Base-by-base conservation (phyloP, 495 filamentous ascomycete genomes). In the Podospora tetraspora region DNA sequence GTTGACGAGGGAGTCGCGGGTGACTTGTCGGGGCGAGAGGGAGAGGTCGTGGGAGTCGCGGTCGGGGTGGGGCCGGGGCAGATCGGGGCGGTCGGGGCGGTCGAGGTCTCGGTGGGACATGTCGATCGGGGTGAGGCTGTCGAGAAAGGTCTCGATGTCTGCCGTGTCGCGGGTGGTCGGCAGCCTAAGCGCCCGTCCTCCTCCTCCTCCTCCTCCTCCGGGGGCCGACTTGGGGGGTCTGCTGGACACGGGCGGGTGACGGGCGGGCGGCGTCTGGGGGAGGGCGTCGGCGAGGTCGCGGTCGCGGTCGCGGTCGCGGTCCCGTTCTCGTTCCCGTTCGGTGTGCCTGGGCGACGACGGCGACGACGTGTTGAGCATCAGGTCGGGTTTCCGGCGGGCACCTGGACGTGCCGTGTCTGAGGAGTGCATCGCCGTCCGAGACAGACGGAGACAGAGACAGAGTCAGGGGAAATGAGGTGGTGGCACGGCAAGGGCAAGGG, bases 11-110 rank as follows among this genome's bases (percentile, higher is more conserved):
- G 93, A 97, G 71, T 93, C 91, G 62, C 93, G 88, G 29, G 89
- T 89, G 69, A 90, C 87, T 75, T 93, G 89, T 66, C 89, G 83
- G 61, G 89, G 83, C 9, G 89, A 87, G 62, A 96, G 81, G 34
- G 92, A 93, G 62, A 97, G 82, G 77, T 97, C 93, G 81, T 97
- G 93, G 27, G 93, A 94, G 76, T 97, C 92, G 61, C 89, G 86
- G 19, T 69, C 64, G 66, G 68, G 67, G 66, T 69, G 67, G 59
- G 66, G 71, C 57, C 70, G 76, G 27, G 71, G 66, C 22, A 74
- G 70, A n/a, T 82, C 79, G 59, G 74, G 75, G 23, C 68, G 69
- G 62, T 82, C 79, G 59, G 74, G 75, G 21, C 68, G 69, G 62
- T 79, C 75, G 63, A 69, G 63, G 25, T 79, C 77, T 65, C 75